Percentiles rank a stretch among this genome's conserved stretches.
phyloP scores from a whole-genome alignment of 2,329 filamentous ascomycete species.

The Dryadomyces quercus-mongolicae region DNA sequence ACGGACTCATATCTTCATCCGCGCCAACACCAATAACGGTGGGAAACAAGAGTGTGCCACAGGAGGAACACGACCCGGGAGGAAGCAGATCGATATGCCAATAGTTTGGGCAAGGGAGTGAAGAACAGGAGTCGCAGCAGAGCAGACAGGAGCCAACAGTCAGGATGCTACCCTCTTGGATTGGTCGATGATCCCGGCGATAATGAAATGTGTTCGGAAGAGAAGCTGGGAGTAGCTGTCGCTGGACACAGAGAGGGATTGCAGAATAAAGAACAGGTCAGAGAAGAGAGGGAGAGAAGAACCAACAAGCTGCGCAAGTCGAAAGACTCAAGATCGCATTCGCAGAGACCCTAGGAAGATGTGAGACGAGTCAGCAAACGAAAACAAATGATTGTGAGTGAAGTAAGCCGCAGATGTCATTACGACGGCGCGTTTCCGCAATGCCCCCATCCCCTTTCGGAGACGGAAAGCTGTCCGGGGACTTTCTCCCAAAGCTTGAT shows the following conservation, averaged over 20 bases:
- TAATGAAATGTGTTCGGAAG: too few species aligned
- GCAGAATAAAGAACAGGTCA: not conserved
- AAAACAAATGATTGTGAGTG: conserved; percentile 24
- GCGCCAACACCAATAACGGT: conserved; percentile 16
- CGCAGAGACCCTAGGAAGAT: not conserved
- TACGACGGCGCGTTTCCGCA: conserved; percentile 99
- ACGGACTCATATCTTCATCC: conserved; percentile 90
- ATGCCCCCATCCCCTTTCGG: conserved; percentile 22
- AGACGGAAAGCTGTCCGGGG: conserved; percentile 63
- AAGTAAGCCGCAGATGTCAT: conserved; percentile 89
- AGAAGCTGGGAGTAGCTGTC: conserved; percentile 10
- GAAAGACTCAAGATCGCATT: not conserved
- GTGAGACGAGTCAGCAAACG: not conserved
- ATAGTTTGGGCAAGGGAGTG: not conserved
- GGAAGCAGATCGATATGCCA: too few species aligned
- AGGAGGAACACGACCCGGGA: too few species aligned
- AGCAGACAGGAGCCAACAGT: not conserved
- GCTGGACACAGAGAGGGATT: too few species aligned
- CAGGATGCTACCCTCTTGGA: too few species aligned
- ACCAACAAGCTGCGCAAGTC: not conserved
- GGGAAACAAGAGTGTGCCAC: not conserved
- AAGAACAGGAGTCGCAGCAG: not conserved
- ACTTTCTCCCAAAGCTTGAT: conserved; percentile 99
- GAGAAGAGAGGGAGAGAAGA: not conserved
- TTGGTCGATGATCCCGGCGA: too few species aligned